Evolutionary conservation across 768 basidiomycete species (phyloP).

Genomic region (Psilocybe sp.): DNA sequence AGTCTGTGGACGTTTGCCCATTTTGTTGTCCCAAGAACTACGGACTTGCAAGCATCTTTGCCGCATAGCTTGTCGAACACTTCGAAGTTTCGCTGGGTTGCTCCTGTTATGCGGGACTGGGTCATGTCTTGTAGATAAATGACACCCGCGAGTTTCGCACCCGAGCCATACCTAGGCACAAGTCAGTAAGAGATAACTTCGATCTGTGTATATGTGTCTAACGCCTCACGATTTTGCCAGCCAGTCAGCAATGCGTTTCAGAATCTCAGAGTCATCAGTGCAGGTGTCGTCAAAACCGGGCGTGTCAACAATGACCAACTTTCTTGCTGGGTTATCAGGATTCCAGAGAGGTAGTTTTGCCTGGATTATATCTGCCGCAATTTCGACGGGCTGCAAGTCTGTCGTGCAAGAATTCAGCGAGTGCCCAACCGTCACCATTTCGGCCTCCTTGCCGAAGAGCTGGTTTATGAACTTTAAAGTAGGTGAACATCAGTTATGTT

Average conservation of each 20-base stretch:
- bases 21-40: slow-evolving; percentile 4
- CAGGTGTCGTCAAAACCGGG: slow-evolving; percentile 10
- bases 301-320: slow-evolving; percentile 7
- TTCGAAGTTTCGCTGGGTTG: slow-evolving; percentile 2
- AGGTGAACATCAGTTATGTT: not conserved
- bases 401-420: slow-evolving; percentile 1
- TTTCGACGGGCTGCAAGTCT: not conserved
- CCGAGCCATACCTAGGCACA: not conserved
- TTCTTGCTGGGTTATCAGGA: not conserved
- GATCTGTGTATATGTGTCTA: not conserved
- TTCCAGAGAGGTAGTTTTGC: not conserved
- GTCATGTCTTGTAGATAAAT: slow-evolving; percentile 10
- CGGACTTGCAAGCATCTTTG: not conserved
- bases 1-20: not conserved
- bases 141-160: slow-evolving; percentile 3
- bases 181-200: not conserved
- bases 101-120: slow-evolving; percentile 1
- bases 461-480: slow-evolving; percentile 6
- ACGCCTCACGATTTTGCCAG: slow-evolving; percentile 3
- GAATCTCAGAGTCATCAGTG: slow-evolving; percentile 3
- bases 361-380: not conserved
- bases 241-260: slow-evolving; percentile 6
- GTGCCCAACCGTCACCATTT: slow-evolving; percentile 5
- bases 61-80: slow-evolving; percentile 4
- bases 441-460: not conserved